Base-by-base conservation (phyloP, 192 early-diverging fungal species). In the Linnemannia zychae region DNA sequence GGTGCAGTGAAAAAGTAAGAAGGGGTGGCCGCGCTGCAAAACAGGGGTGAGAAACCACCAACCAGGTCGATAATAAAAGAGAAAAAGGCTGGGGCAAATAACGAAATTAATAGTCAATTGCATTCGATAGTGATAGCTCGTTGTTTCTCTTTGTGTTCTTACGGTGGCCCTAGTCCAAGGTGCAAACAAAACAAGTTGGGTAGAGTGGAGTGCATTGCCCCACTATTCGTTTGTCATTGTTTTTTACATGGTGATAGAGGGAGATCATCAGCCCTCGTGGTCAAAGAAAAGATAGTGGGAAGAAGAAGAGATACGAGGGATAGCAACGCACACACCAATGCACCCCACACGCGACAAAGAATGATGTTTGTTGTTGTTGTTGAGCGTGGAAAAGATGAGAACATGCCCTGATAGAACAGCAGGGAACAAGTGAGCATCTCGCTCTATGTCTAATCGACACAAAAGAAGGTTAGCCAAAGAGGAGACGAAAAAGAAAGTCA, bases 51-150 rank as follows among this genome's bases (percentile, higher is more conserved):
- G 57, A 28, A 44, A 60, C 57, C n/a, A 60, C 13, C n/a, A n/a
- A 28, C 3, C 11, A 9, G 1, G 7, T 0, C 22, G 24, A 57
- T 24, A 57, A 24, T 7, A 24, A 24, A 57, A 63, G 24, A 63
- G 31, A 63, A 60, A 63, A 63, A 63, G 57, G 57, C 57, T 63
- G 57, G 57, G 57, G 57, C 24, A 63, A 63, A 31, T 6, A 63
- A 16, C 4, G 28, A 63, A 1, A 63, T 31, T 15, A 63, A 63
- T 13, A 63, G n/a, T n/a, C n/a, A n/a, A n/a, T n/a, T n/a, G n/a
- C n/a, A n/a, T n/a, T n/a, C n/a, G n/a, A n/a, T n/a, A 44, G 12
- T 31, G 28, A 63, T 31, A 63, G 57, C 57, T 31, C 6, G 57
- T 6, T 63, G 31, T 63, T 12, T 63, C 17, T 4, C 46, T 7